phyloP scores from a whole-genome alignment of 768 basidiomycete species.

The Lactarius quietus region DNA sequence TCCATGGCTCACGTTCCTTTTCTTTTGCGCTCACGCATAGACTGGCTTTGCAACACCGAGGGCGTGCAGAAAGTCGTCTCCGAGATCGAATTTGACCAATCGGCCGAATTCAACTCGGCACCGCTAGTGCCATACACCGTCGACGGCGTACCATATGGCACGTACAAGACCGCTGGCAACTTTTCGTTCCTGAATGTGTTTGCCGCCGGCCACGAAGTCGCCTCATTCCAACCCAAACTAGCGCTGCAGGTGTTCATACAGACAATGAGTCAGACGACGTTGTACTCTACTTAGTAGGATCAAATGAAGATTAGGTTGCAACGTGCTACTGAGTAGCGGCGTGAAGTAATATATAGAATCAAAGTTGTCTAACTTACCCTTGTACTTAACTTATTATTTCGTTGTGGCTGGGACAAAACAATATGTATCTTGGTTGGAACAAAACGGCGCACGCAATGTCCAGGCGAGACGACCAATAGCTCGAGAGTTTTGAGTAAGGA shows the following conservation, averaged over 20 bases:
- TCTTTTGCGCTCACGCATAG: conserved; percentile 35
- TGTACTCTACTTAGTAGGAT: conserved; percentile 13
- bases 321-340: background rate
- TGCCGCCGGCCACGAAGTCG: conserved; percentile 36
- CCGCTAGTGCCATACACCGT: conserved; percentile 42
- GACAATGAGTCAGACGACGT: conserved; percentile 11
- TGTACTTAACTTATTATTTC: background rate
- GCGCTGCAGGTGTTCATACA: conserved; percentile 22
- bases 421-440: background rate
- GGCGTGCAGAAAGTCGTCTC: conserved; percentile 50
- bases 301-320: background rate
- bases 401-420: background rate
- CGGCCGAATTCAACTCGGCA: conserved; percentile 37
- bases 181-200: conserved; percentile 45
- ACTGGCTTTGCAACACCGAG: conserved; percentile 44
- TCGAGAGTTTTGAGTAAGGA: background rate
- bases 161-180: conserved; percentile 44
- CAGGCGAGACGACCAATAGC: background rate
- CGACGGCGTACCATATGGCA: conserved; percentile 34
- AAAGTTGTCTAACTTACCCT: background rate
- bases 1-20: conserved; percentile 38
- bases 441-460: too few relatives aligned
- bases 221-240: conserved; percentile 13
- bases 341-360: background rate
- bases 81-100: conserved; percentile 36